Evolutionary conservation across 345 rosid species (phyloP).

Genomic region (Nasturtium officinale): DNA sequence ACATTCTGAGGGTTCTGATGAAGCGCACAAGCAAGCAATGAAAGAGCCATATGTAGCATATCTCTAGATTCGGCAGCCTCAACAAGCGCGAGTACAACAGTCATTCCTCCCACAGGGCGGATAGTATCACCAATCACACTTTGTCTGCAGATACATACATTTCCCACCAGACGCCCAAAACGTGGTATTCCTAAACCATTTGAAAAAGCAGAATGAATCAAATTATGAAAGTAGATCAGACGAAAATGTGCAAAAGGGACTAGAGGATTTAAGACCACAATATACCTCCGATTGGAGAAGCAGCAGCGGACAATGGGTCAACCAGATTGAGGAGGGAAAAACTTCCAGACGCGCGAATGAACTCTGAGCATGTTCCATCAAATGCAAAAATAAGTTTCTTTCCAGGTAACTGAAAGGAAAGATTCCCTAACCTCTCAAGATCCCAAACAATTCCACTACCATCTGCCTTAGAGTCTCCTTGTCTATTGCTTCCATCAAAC

Average conservation of each 20-base stretch:
- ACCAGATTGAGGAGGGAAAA: conserved; percentile 92
- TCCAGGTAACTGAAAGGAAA: conserved; percentile 89
- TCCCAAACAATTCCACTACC: conserved; percentile 99
- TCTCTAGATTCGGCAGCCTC: conserved; percentile 94
- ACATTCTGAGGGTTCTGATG: conserved; percentile 97
- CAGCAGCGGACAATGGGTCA: conserved; percentile 97
- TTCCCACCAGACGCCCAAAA: conserved; percentile 88
- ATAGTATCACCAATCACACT: conserved; percentile 89
- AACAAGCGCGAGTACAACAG: conserved; percentile 85
- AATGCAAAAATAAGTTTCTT: conserved; percentile 97
- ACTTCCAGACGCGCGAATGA: conserved; percentile 75
- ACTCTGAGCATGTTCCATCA: conserved; percentile 91
- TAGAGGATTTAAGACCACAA: conserved; percentile 23
- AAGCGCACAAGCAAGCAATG: conserved; percentile 86
- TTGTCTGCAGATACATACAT: conserved; percentile 80
- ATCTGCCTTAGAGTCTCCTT: conserved; percentile 81
- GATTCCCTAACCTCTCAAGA: conserved; percentile 85
- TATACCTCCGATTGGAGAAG: conserved; percentile 98
- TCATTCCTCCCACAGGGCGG: conserved; percentile 87
- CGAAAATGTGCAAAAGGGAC: conserved; percentile 14
- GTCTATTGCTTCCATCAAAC: conserved; percentile 69
- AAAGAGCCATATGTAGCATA: conserved; percentile 97
- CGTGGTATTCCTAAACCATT: conserved; percentile 86
- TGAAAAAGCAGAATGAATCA: conserved; percentile 24
- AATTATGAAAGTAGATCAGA: conserved; percentile 13